Conservation (phyloP, 805 yeast genomes). For the Zygoascus tannicola region DNA sequence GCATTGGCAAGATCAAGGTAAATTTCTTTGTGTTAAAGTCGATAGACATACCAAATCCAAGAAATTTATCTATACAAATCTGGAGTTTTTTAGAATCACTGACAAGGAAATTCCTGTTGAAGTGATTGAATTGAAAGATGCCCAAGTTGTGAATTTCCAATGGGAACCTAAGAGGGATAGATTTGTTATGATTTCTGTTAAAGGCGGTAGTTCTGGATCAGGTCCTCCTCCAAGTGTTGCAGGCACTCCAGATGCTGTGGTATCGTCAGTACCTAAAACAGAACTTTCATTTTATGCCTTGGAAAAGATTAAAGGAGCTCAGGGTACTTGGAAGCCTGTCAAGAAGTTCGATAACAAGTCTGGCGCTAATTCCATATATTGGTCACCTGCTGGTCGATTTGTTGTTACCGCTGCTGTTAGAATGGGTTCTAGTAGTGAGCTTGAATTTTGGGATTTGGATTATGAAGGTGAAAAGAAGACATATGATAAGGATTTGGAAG, state of each 20-base stretch:
- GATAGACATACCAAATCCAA: constrained; percentile 95
- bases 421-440: constrained; percentile 42
- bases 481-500: constrained; percentile 40
- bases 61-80: constrained; percentile 81
- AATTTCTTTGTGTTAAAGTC: constrained; percentile 82
- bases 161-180: constrained; percentile 96
- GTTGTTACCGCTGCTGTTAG: constrained; percentile 43
- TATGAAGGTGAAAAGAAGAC: constrained; percentile 59
- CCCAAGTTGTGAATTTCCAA: constrained; percentile 65
- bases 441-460: constrained; percentile 81
- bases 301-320: constrained; percentile 48
- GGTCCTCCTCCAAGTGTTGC: constrained; percentile 7
- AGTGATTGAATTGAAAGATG: constrained; percentile 84
- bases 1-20: constrained; percentile 90
- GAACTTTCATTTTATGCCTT: constrained; percentile 73
- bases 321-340: constrained; percentile 51
- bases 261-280: constrained; percentile 34
- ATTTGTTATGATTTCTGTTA: constrained; percentile 67
- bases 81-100: constrained; percentile 79
- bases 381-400: constrained; percentile 93
- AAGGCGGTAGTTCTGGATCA: too few relatives aligned
- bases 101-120: constrained; percentile 94
- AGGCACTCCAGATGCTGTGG: constrained; percentile 14
- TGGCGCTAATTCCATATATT: constrained; percentile 55
- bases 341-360: constrained; percentile 52